These are phyloP conservation scores for Lentinula novae-zelandiae DNA, from an alignment of 1,284 basidiomycete genomes.

Conservation along the genomic window DNA sequence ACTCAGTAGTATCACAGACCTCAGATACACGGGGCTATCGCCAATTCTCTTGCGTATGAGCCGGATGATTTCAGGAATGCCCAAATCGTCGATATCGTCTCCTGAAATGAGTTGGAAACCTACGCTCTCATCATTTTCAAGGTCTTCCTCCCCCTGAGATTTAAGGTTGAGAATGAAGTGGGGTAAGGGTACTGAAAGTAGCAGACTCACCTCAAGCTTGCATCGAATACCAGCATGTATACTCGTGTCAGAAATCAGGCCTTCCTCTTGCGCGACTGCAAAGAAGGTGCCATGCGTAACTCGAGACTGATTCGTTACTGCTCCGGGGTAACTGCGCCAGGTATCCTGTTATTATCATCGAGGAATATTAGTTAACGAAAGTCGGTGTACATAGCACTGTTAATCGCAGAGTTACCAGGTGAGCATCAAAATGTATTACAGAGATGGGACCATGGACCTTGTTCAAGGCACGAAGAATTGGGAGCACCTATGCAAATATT, in stretches of 20 bases:
- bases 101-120: conserved; percentile 70
- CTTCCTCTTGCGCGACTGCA: conserved; percentile 68
- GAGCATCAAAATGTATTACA: conserved; percentile 81
- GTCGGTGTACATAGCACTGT: too few species aligned
- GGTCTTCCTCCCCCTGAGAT: conserved; percentile 50
- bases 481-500: conserved; percentile 39
- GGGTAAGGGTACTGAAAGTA: not conserved
- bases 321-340: conserved; percentile 54
- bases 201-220: conserved; percentile 53
- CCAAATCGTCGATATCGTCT: conserved; percentile 76
- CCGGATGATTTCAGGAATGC: conserved; percentile 56
- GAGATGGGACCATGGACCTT: conserved; percentile 73
- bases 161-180: not conserved
- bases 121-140: conserved; percentile 58
- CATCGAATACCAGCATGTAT: conserved; percentile 78
- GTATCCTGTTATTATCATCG: conserved; percentile 31
- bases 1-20: conserved; percentile 29
- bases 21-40: conserved; percentile 70
- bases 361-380: not conserved
- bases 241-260: conserved; percentile 66
- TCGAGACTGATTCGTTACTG: conserved; percentile 53
- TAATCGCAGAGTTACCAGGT: conserved; percentile 37
- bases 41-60: conserved; percentile 65
- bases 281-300: conserved; percentile 80
- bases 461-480: conserved; percentile 69